phyloP scores from a whole-genome alignment of 225 moss, liverwort and hornwort species.

The Takakia lepidozioides region DNA sequence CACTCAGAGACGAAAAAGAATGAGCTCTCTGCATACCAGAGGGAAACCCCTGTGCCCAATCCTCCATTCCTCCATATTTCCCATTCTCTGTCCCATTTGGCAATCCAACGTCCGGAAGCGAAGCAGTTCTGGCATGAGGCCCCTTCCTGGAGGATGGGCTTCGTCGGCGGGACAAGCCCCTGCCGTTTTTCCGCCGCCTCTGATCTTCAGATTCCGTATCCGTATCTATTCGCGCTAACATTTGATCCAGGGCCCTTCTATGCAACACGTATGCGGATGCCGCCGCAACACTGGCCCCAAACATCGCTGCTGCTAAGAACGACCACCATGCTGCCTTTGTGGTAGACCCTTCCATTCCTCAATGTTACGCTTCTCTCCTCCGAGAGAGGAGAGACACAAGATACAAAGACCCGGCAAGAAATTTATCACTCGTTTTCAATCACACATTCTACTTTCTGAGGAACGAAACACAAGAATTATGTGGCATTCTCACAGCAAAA shows the following conservation, averaged over 20 bases:
- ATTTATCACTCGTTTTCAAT: no score
- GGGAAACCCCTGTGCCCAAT: no score
- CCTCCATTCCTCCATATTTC: conserved; percentile 9
- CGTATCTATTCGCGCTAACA: conserved; percentile 25
- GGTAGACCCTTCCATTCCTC: conserved; percentile 25
- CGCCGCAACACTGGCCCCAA: conserved; percentile 59
- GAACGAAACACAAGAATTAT: no score
- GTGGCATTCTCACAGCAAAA: no score
- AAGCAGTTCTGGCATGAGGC: conserved; percentile 10
- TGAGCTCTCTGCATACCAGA: conserved; percentile 16
- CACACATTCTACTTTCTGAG: no score
- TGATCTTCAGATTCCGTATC: conserved; percentile 38
- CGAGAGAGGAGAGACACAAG: no score
- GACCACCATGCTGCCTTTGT: conserved; percentile 45
- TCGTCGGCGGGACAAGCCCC: conserved; percentile 8
- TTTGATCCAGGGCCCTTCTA: conserved; percentile 50
- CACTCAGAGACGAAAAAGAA: conserved; percentile 30
- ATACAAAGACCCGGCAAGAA: no score
- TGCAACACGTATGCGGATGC: conserved; percentile 69
- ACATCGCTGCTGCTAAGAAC: conserved; percentile 45
- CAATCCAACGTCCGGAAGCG: conserved; percentile 35
- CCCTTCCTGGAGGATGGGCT: conserved; percentile 12
- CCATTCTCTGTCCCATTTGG: conserved; percentile 30
- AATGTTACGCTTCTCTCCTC: no score
- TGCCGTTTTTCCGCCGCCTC: conserved; percentile 22